A percentile compares a stretch with the other conserved stretches of the same genome.
These are phyloP conservation scores for Endothia cerciana DNA, from an alignment of 2,329 filamentous ascomycete species.

Conservation along the genomic window DNA sequence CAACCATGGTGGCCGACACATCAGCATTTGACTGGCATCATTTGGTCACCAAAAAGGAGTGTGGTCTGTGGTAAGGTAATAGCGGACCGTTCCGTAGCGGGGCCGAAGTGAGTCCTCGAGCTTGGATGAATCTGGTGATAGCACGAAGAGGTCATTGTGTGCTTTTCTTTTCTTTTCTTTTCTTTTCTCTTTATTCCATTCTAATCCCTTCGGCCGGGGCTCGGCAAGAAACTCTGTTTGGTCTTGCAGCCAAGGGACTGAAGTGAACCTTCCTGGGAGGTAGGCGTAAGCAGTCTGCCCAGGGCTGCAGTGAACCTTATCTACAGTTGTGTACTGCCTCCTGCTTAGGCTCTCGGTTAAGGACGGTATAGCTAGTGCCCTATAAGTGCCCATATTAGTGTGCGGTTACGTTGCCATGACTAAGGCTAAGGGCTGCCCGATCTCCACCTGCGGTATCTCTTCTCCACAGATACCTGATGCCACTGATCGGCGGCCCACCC, in stretches of 20 bases:
- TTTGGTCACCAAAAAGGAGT: conserved; percentile 1
- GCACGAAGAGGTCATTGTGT: too few relatives aligned
- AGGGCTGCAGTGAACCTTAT: not conserved
- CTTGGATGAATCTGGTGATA: not conserved
- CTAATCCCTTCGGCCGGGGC: too few relatives aligned
- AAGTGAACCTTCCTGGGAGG: not conserved
- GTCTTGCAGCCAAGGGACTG: not conserved
- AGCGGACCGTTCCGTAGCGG: conserved; percentile 5
- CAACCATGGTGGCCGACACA: not conserved
- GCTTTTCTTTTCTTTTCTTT: not conserved
- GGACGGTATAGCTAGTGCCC: not conserved
- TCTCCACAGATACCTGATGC: not conserved
- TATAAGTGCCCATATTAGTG: not conserved
- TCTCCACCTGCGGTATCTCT: not conserved
- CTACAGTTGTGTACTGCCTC: too few relatives aligned
- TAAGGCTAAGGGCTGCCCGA: not conserved
- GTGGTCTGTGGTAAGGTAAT: not conserved
- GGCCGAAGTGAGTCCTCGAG: not conserved
- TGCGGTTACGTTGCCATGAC: not conserved
- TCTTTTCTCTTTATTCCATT: not conserved
- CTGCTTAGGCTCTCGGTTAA: not conserved
- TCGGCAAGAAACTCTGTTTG: too few relatives aligned
- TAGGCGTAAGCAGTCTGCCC: not conserved
- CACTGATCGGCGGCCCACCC: not conserved
- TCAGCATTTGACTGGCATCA: not conserved